Evolutionary conservation across 345 rosid genomes (phyloP), one percentile per base, ranked within the genome.

Genomic region (Citrus reticulata): DNA sequence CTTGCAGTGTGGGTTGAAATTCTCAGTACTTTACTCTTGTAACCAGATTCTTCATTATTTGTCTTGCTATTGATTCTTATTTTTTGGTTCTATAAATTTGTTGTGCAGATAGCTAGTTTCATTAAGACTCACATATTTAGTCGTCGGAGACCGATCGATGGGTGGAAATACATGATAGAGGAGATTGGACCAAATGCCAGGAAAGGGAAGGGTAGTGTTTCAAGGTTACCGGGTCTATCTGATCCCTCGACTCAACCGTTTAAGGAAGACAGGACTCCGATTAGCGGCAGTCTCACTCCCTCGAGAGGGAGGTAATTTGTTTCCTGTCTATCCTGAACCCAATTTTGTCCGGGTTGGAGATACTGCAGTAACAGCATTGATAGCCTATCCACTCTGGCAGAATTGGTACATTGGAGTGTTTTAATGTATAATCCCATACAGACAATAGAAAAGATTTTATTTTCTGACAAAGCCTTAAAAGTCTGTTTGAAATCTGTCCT

Each of bases 101-200:
- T 9, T 67, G 30, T 35, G 89, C 95, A 93, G 99, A 93, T 96
- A 74, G 99, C 98, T 64, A 96, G 98, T 83, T 94, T 96, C 84
- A 90, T 96, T 78, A 94, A 96, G 85, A 92, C 90, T 42, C 99
- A 91, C 81, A 93, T 96, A 88, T 94, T 91, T 81, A 94, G 98
- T 87, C 86, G 99, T 83, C 89, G 99, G 78, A 89, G 99, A 86
- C 98, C 99, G 4, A 85, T 93, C 8, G 98, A 96, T 80, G 98
- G 98, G 68, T 94, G 99, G 98, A 94, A 90, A 83, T 91, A 90
- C 80, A 94, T 94, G 99, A 93, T 96, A 60, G 99, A 96, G 88
- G 98, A 88, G 83, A 81, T 96, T 2, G 99, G 99, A 77, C 99
- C 99, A 37, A 96, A 96, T 89, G 97, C 99, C 34, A 89, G 90